A percentile compares a stretch with the other conserved stretches of the same genome.
phyloP scores from a whole-genome alignment of 352 stramenopile genomes.

The Plasmopara viticola region DNA sequence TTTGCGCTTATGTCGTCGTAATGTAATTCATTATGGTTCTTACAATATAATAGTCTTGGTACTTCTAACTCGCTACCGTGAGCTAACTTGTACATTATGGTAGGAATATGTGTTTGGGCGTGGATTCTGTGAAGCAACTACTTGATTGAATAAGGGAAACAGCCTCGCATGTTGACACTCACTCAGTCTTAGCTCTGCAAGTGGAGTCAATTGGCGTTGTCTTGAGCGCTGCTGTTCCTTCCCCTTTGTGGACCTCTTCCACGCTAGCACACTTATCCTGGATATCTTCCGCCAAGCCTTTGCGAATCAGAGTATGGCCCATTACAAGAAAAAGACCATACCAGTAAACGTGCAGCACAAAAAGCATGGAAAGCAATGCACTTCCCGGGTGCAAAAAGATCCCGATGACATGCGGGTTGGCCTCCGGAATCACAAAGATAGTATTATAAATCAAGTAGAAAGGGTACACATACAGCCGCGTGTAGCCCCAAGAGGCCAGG shows the following conservation, averaged over 20 bases:
- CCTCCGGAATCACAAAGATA: slow-evolving; percentile 16
- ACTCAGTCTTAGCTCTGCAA: slow-evolving; percentile 27
- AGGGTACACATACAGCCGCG: slow-evolving; percentile 37
- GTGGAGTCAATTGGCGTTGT: slow-evolving; percentile 5
- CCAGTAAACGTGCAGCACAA: slow-evolving; percentile 44
- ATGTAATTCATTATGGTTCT: too few species aligned
- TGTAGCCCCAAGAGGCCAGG: slow-evolving; percentile 37
- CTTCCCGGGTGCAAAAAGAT: slow-evolving; percentile 29
- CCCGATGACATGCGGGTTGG: slow-evolving; percentile 14
- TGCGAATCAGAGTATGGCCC: slow-evolving; percentile 36
- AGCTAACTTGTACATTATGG: too few species aligned
- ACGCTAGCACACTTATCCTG: slow-evolving; percentile 10
- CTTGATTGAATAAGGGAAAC: neutral
- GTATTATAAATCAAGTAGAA: slow-evolving; percentile 36
- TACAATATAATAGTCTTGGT: too few species aligned
- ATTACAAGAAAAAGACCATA: slow-evolving; percentile 42
- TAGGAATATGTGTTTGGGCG: too few species aligned
- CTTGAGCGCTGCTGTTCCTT: slow-evolving; percentile 11
- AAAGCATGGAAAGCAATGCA: slow-evolving; percentile 35
- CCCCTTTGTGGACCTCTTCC: slow-evolving; percentile 28
- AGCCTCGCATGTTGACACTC: slow-evolving; percentile 15
- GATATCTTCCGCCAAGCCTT: slow-evolving; percentile 37
- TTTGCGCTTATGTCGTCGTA: too few species aligned
- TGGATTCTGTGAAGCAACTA: neutral
- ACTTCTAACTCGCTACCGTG: too few species aligned